phyloP scores from a whole-genome alignment of 305 asterid genomes.

The Salvia sclarea region DNA sequence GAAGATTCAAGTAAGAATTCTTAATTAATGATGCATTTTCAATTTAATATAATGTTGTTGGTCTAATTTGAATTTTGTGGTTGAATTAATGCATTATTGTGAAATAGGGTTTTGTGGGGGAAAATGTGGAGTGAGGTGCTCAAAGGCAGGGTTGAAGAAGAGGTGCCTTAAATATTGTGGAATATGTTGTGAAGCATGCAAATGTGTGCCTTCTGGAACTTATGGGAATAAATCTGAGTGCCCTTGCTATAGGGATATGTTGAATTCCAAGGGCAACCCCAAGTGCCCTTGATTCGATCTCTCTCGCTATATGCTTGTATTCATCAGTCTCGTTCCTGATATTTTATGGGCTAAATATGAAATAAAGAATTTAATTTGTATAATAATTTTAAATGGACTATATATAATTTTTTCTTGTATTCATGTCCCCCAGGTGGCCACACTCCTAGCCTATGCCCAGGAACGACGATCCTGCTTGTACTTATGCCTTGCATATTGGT shows the following conservation, averaged over 20 bases:
- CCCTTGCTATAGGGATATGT: conserved; percentile 33
- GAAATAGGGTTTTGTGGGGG: conserved; percentile 11
- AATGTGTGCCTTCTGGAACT: conserved; percentile 39
- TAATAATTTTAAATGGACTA: too few species aligned
- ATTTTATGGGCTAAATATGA: too few species aligned
- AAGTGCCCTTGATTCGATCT: conserved; percentile 35
- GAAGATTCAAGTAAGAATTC: conserved; percentile 1
- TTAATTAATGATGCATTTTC: neutral
- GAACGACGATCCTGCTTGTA: too few species aligned
- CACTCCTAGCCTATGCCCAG: too few species aligned
- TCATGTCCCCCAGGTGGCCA: too few species aligned
- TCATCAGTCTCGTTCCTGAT: too few species aligned
- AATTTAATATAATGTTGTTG: too few species aligned
- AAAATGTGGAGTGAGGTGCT: conserved; percentile 30
- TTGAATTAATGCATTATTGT: neutral
- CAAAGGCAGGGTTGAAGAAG: conserved; percentile 26
- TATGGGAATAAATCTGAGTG: conserved; percentile 35
- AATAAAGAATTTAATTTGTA: too few species aligned
- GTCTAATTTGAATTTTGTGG: neutral
- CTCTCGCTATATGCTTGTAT: too few species aligned
- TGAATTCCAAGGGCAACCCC: conserved; percentile 30
- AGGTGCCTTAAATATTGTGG: conserved; percentile 34
- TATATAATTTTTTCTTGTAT: too few species aligned
- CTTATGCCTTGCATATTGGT: too few species aligned
- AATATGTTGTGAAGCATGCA: conserved; percentile 37